Evolutionary conservation across 2,329 filamentous ascomycete genomes (phyloP), one percentile per base, ranked within the genome.

Genomic region (Trichoderma brevicompactum): DNA sequence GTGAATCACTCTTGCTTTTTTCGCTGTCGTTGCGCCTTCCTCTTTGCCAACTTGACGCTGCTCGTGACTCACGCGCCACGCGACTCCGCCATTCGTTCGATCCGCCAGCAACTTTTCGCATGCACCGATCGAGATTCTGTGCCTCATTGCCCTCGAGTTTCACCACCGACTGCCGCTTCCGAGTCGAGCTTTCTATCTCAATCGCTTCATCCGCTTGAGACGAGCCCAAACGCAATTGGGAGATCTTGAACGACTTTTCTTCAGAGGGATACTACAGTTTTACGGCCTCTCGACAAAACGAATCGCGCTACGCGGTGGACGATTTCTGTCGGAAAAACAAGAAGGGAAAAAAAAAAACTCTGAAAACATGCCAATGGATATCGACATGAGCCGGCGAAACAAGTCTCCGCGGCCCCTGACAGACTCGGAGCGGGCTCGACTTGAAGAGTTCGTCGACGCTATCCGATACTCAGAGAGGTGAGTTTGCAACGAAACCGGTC

Each of bases 391-490:
- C 72, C 89, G 94, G 77, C 91, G 94, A 76, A 98, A 98, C 82
- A 90, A 91, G 81, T 87, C 87, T 76, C 92, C 95, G 48, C 88
- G 94, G 68, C 86, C 89, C 68, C 81, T 99, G 65, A 87, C 89
- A 38, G 92, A 97, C 69, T 80, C 84, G 17, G 95, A 99, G 83
- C 88, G 91, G 70, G 87, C 90, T 70, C 88, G 90, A 67, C 83
- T 99, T 66, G 92, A 97, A 68, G 94, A 98, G 78, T 98, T 92
- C 75, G 87, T 95, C 70, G 93, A 98, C 73, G 87, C 88, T 38
- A 99, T 99, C 72, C 94, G 98, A 79, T 99, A 99, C 81, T 98
- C 94, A 60, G 87, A 91, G 69, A 87, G 93, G 93, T 96, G 82
- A 73, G 85, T 75, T n/a, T 17, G 17, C 8, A 38, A 10, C 6